These are phyloP conservation scores for Debaryomyces udenii DNA, from an alignment of 1,139 yeast species.

Conservation along the genomic window DNA sequence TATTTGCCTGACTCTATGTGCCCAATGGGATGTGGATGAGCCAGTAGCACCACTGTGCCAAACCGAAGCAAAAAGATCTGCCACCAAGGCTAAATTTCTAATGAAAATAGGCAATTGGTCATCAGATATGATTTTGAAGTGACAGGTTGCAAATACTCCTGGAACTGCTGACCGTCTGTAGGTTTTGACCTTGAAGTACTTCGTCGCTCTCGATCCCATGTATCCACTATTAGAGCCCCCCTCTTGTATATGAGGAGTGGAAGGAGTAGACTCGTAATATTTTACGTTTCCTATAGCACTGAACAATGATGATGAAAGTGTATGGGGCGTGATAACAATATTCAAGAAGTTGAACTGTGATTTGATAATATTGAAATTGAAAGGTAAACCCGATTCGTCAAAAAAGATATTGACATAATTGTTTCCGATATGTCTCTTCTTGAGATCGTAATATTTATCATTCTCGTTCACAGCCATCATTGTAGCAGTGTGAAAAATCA, in stretches of 20 bases:
- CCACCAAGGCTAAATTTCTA: slow-evolving; percentile 66
- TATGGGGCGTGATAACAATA: slow-evolving; percentile 74
- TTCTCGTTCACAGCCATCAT: slow-evolving; percentile 64
- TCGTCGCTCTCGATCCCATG: slow-evolving; percentile 11
- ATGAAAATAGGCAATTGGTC: slow-evolving; percentile 63
- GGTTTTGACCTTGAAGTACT: slow-evolving; percentile 61
- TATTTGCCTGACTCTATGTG: slow-evolving; percentile 63
- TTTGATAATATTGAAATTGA: slow-evolving; percentile 70
- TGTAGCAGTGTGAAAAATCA: slow-evolving; percentile 78
- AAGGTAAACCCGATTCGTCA: slow-evolving; percentile 69
- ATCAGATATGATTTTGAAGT: slow-evolving; percentile 67
- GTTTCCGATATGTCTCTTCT: slow-evolving; percentile 87
- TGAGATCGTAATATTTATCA: slow-evolving; percentile 53
- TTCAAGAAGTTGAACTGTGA: slow-evolving; percentile 84
- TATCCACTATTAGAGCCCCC: background rate
- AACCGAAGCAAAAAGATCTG: slow-evolving; percentile 72
- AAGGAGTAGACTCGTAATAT: background rate
- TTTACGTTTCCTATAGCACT: slow-evolving; percentile 1
- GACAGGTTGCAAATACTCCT: slow-evolving; percentile 74
- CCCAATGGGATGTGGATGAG: slow-evolving; percentile 64
- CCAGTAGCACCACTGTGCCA: slow-evolving; percentile 62
- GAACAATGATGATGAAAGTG: slow-evolving; percentile 18
- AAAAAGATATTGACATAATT: slow-evolving; percentile 78
- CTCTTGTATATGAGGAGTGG: slow-evolving; percentile 3
- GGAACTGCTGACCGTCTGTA: slow-evolving; percentile 73